Evolutionary conservation across 352 stramenopile species (phyloP).

Genomic region (Blastocystis sp.): DNA sequence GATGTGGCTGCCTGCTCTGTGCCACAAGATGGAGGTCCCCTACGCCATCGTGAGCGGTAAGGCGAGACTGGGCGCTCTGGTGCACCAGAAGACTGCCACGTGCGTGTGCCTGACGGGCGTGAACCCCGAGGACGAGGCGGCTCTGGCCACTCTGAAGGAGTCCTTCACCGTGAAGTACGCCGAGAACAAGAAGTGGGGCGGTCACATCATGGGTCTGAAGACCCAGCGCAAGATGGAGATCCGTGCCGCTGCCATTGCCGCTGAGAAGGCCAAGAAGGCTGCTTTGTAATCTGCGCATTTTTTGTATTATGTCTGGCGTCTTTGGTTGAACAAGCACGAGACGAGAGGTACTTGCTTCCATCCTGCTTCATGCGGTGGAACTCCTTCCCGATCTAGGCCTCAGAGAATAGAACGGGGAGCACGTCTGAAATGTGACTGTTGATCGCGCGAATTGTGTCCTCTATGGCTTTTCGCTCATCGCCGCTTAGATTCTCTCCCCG

Average conservation of each 20-base stretch:
- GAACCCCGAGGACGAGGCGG: slow-evolving; percentile 94
- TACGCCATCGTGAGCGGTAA: slow-evolving; percentile 99
- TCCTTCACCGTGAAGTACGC: slow-evolving; percentile 95
- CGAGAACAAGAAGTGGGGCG: slow-evolving; percentile 96
- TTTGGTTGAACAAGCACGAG: background rate
- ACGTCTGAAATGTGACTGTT: slow-evolving; percentile 24
- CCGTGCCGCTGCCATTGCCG: slow-evolving; percentile 90
- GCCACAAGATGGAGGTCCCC: slow-evolving; percentile 96
- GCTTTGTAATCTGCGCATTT: background rate
- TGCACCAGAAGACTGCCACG: slow-evolving; percentile 96
- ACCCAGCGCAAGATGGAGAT: slow-evolving; percentile 98
- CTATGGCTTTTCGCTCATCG: background rate
- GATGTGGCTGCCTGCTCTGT: slow-evolving; percentile 73
- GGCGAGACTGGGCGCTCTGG: slow-evolving; percentile 91
- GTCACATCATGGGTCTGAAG: slow-evolving; percentile 99
- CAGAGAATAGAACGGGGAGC: background rate
- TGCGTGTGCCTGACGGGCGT: slow-evolving; percentile 89
- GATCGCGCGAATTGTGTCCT: background rate
- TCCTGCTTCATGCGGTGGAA: background rate
- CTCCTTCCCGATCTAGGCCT: slow-evolving; percentile 17
- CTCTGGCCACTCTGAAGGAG: slow-evolving; percentile 87
- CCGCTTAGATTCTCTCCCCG: slow-evolving; percentile 4
- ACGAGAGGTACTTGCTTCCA: background rate
- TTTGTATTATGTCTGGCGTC: background rate
- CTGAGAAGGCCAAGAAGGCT: slow-evolving; percentile 96